phyloP scores from a whole-genome alignment of 768 basidiomycete genomes.

The Termitomyces sp. region DNA sequence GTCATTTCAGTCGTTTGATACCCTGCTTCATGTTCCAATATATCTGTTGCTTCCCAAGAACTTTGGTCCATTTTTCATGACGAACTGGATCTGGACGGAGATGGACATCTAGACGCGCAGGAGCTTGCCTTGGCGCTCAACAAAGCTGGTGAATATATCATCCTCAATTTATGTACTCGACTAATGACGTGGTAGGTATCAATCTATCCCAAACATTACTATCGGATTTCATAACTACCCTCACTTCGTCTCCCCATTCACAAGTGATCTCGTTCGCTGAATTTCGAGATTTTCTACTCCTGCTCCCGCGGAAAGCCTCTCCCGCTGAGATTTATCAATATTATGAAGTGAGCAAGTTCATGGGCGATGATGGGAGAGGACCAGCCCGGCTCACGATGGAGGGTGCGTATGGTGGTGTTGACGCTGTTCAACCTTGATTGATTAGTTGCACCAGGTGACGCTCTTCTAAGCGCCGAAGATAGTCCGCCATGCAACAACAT shows the following conservation, averaged over 20 bases:
- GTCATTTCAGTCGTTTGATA: slow-evolving; percentile 20
- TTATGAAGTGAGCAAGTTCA: slow-evolving; percentile 62
- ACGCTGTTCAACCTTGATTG: background rate
- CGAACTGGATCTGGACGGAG: slow-evolving; percentile 85
- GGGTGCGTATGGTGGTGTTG: slow-evolving; percentile 42
- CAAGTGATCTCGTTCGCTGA: slow-evolving; percentile 72
- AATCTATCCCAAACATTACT: slow-evolving; percentile 62
- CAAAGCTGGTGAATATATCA: slow-evolving; percentile 55
- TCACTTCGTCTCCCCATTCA: slow-evolving; percentile 68
- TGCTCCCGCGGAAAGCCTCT: slow-evolving; percentile 77
- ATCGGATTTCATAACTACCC: slow-evolving; percentile 72
- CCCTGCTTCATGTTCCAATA: slow-evolving; percentile 11
- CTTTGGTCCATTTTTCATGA: slow-evolving; percentile 90
- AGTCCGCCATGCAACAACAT: slow-evolving; percentile 35
- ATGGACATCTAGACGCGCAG: slow-evolving; percentile 69
- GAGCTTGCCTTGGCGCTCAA: slow-evolving; percentile 40
- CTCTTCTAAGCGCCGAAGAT: slow-evolving; percentile 73
- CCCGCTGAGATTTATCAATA: slow-evolving; percentile 83
- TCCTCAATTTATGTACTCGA: background rate
- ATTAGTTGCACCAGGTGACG: slow-evolving; percentile 51
- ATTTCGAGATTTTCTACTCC: slow-evolving; percentile 85
- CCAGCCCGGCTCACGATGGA: slow-evolving; percentile 84
- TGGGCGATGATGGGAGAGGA: slow-evolving; percentile 73
- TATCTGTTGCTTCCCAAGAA: slow-evolving; percentile 39
- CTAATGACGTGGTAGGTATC: slow-evolving; percentile 51